These are phyloP conservation scores for Aspergillus pseudonomiae DNA, from an alignment of 2,329 filamentous ascomycete species.

Conservation along the genomic window DNA sequence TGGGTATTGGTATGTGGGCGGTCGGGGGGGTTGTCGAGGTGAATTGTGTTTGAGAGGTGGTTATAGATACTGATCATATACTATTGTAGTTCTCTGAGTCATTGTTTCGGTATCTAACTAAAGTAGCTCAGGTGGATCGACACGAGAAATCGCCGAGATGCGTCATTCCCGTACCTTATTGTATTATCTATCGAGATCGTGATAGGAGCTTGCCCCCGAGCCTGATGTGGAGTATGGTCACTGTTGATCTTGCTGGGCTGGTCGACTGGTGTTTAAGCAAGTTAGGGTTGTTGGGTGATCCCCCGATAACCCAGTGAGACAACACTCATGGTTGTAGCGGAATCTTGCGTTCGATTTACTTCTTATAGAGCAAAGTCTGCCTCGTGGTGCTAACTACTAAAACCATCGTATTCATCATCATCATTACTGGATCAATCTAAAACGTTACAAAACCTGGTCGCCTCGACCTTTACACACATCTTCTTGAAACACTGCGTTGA, in stretches of 20 bases:
- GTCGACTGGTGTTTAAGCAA: too few relatives aligned
- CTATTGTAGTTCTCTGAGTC: neutral
- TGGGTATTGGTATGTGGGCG: neutral
- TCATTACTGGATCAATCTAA: neutral
- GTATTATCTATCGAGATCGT: too few relatives aligned
- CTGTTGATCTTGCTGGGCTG: too few relatives aligned
- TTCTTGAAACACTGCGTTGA: constrained; percentile 17
- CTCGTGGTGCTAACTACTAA: neutral
- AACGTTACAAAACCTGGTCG: neutral
- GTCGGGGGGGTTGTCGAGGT: neutral
- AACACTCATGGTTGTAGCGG: too few relatives aligned
- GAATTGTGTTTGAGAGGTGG: neutral
- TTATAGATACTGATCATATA: too few relatives aligned
- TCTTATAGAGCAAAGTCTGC: neutral
- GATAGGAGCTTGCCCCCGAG: too few relatives aligned
- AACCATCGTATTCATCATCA: neutral
- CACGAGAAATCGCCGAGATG: neutral
- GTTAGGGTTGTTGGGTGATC: too few relatives aligned
- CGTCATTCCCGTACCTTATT: neutral
- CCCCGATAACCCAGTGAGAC: too few relatives aligned
- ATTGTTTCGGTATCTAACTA: neutral
- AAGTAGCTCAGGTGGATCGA: neutral
- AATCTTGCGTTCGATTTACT: neutral
- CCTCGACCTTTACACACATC: constrained; percentile 4
- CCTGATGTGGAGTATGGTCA: too few relatives aligned